Evolutionary conservation across 345 rosid genomes (phyloP).

Genomic region (Cardiospermum halicacabum): DNA sequence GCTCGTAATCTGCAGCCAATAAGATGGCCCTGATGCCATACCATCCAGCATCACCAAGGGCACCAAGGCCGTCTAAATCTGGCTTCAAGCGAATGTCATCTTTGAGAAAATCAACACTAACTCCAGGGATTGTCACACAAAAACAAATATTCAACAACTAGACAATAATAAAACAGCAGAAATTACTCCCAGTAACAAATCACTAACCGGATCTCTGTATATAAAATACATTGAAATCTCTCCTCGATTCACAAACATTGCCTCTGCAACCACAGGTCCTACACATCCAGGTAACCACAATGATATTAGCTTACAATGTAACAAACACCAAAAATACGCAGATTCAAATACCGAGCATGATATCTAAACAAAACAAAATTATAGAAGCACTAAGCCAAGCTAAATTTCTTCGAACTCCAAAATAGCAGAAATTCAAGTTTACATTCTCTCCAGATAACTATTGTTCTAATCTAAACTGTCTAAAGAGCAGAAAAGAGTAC

Average conservation of each 20-base stretch:
- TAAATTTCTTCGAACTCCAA: too few species aligned
- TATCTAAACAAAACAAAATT: too few species aligned
- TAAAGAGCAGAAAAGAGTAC: background rate
- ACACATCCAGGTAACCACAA: slow-evolving; percentile 14
- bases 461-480: background rate
- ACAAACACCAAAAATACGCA: background rate
- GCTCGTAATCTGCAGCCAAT: slow-evolving; percentile 51
- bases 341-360: background rate
- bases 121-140: background rate
- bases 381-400: too few species aligned
- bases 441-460: too few species aligned
- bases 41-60: slow-evolving; percentile 95
- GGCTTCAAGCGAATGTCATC: slow-evolving; percentile 79
- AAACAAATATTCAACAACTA: background rate
- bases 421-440: background rate
- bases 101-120: slow-evolving; percentile 57
- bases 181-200: background rate
- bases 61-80: slow-evolving; percentile 75
- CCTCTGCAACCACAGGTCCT: slow-evolving; percentile 98
- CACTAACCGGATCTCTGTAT: slow-evolving; percentile 87
- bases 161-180: background rate
- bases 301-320: background rate
- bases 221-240: slow-evolving; percentile 76
- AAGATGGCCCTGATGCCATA: slow-evolving; percentile 57
- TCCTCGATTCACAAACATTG: slow-evolving; percentile 85